Evolutionary conservation across 805 yeast genomes (phyloP).

Genomic region (Yamadazyma takamatsuzukensis): DNA sequence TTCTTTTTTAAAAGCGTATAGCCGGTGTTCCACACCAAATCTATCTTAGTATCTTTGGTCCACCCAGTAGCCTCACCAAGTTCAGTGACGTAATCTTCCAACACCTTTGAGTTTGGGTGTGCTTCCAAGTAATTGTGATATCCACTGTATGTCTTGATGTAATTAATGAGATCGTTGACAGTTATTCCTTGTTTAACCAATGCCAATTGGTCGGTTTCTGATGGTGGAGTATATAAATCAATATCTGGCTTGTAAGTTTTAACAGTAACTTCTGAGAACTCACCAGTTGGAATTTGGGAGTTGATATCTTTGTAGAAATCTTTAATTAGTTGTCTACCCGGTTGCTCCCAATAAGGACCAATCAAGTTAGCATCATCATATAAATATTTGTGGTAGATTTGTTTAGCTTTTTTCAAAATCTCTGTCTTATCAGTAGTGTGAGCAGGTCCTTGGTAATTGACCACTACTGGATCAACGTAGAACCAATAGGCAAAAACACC

Average conservation of each 20-base stretch:
- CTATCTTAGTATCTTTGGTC: constrained; percentile 40
- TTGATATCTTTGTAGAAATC: constrained; percentile 39
- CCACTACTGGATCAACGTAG: constrained; percentile 38
- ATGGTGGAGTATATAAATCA: constrained; percentile 11
- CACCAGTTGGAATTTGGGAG: constrained; percentile 36
- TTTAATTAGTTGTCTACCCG: constrained; percentile 63
- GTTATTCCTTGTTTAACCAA: constrained; percentile 38
- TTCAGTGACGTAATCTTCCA: constrained; percentile 31
- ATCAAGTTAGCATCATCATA: constrained; percentile 43
- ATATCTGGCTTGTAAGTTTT: constrained; percentile 21
- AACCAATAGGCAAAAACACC: constrained; percentile 44
- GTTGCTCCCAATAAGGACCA: constrained; percentile 83
- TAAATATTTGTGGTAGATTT: constrained; percentile 33
- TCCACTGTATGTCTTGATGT: constrained; percentile 69
- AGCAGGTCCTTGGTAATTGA: constrained; percentile 20
- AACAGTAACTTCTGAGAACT: constrained; percentile 37
- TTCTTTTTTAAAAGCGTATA: constrained; percentile 44
- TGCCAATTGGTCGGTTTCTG: constrained; percentile 18
- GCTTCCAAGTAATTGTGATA: constrained; percentile 53
- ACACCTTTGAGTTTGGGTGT: constrained; percentile 27
- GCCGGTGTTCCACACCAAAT: constrained; percentile 48
- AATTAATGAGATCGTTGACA: constrained; percentile 45
- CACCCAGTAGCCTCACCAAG: constrained; percentile 44
- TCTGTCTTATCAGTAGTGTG: constrained; percentile 9
- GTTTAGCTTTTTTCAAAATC: constrained; percentile 18